Base-by-base conservation (phyloP, 306 rosid genomes). In the Hippophae rhamnoides region DNA sequence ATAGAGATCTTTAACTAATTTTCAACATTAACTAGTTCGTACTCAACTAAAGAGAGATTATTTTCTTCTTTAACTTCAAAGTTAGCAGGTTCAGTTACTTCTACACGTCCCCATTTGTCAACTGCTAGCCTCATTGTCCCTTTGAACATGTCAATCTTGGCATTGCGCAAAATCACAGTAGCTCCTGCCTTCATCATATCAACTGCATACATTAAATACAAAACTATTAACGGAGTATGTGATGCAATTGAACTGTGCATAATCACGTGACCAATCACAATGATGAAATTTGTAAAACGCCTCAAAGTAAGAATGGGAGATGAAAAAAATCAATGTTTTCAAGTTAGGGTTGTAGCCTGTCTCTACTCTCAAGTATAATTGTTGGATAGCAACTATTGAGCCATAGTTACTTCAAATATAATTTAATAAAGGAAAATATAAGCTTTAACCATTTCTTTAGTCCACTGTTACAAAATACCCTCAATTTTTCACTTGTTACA, bases 101-200 rank as follows among this genome's bases (percentile, higher is more conserved):
- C 97, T 59, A 83, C 66, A 43, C 90, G 94, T 7, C 97, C 97
- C 97, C 94, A 85, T 76, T 79, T 86, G 73, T 85, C 95, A 58
- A 85, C 97, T 0, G 85, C 97, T 55, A 86, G 81, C 85, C 95
- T 89, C 97, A 89, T 86, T 0, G 97, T 86, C 43, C 95, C 97
- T 70, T 89, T 89, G 72, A 89, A 89, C 97, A 89, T 83, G 85
- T 83, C 97, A 53, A 89, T 86, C 89, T 81, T 89, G 2, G 97
- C 95, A 67, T 89, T 89, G 8, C 95, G 86, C 72, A 89, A 72
- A 55, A 60, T 83, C 62, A 85, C 47, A 49, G 89, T 83, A 23
- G 83, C 57, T 5, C 67, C 87, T 1, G 83, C 75, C 61, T 71
- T 76, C 95, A 89, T 78, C 43, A 78, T 70, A 23, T 86, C 92